Percentiles rank a stretch among this genome's conserved stretches.
Evolutionary conservation across 306 rosid genomes (phyloP).

Genomic region (Cicer pinnatifidum): DNA sequence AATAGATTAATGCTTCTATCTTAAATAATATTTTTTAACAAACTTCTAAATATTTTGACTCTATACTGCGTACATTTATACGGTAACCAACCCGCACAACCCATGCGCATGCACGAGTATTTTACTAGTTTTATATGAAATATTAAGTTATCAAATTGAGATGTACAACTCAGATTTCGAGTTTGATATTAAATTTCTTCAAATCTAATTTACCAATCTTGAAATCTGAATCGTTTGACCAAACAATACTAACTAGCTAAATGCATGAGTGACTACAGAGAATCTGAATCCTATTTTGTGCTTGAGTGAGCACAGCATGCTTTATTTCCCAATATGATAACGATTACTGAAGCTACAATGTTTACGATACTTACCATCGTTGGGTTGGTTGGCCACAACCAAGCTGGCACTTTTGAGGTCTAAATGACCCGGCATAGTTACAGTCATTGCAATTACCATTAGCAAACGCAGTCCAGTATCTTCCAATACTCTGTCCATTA

Average conservation of each 20-base stretch:
- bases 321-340: conserved; percentile 13
- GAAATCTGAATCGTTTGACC: neutral
- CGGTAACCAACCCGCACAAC: no score
- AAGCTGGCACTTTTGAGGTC: conserved; percentile 76
- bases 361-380: conserved; percentile 59
- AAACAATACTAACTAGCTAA: neutral
- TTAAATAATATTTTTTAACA: no score
- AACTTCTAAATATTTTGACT: no score
- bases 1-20: no score
- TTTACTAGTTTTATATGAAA: no score
- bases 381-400: conserved; percentile 94
- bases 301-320: neutral
- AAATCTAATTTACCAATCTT: neutral
- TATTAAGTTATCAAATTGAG: neutral
- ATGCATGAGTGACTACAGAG: neutral
- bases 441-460: conserved; percentile 71
- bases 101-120: no score
- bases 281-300: neutral
- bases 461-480: conserved; percentile 91
- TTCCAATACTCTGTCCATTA: conserved; percentile 84
- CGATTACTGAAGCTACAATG: conserved; percentile 8
- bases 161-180: neutral
- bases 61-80: no score
- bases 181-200: neutral
- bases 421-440: conserved; percentile 68